Evolutionary conservation across 352 stramenopile genomes (phyloP).

Genomic region (Phytophthora megakarya): DNA sequence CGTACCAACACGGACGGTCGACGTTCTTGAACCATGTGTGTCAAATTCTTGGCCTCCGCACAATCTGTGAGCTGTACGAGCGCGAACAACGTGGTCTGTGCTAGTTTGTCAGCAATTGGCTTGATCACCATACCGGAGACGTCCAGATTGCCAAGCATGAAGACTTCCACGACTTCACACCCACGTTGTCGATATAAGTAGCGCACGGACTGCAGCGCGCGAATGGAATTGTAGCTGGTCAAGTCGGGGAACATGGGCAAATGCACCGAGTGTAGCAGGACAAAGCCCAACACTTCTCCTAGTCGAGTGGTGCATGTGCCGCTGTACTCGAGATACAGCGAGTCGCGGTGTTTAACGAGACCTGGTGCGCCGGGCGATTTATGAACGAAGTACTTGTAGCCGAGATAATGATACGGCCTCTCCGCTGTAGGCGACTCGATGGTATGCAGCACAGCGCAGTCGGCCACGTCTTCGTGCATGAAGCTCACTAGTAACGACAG

Average conservation of each 20-base stretch:
- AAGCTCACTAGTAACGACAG: constrained; percentile 51
- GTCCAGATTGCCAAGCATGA: constrained; percentile 51
- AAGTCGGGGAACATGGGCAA: constrained; percentile 49
- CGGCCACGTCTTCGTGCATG: constrained; percentile 41
- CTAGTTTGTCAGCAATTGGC: constrained; percentile 39
- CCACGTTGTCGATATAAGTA: constrained; percentile 54
- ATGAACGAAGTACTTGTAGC: constrained; percentile 64
- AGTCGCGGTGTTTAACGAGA: constrained; percentile 54
- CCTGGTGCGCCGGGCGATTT: constrained; percentile 40
- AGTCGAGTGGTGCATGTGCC: constrained; percentile 38
- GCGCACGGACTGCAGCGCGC: constrained; percentile 44
- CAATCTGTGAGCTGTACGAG: constrained; percentile 52
- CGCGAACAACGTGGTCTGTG: constrained; percentile 42
- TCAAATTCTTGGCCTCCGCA: constrained; percentile 55
- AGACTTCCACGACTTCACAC: constrained; percentile 53
- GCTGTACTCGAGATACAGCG: constrained; percentile 51
- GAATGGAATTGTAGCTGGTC: constrained; percentile 50
- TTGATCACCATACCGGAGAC: constrained; percentile 44
- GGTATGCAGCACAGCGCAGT: constrained; percentile 35
- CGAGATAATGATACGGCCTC: constrained; percentile 51
- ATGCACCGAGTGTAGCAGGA: constrained; percentile 58
- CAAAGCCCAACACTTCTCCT: constrained; percentile 51
- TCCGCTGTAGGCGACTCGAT: constrained; percentile 39
- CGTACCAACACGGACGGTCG: constrained; percentile 42
- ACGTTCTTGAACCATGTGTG: constrained; percentile 44